Evolutionary conservation across 108 stramenopile species (phyloP).

Genomic region (Ochromonas danica): DNA sequence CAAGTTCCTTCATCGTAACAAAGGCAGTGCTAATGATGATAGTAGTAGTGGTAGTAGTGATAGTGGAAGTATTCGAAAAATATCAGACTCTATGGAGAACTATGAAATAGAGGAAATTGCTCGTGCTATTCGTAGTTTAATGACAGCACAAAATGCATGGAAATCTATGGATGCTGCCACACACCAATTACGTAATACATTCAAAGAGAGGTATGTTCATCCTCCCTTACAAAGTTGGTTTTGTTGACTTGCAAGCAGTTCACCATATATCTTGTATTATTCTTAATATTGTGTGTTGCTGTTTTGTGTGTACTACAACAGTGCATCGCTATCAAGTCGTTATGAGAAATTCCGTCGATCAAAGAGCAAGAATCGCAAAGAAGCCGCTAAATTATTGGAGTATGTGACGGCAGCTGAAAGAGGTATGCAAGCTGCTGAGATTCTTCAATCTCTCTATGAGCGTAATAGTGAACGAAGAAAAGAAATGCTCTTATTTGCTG

Average conservation of each 20-base stretch:
- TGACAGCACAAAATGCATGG: background rate
- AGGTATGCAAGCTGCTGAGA: constrained; percentile 3
- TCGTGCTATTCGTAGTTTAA: background rate
- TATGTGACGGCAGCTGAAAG: background rate
- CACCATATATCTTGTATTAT: too few species aligned
- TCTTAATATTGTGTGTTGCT: too few species aligned
- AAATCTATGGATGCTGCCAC: constrained; percentile 23
- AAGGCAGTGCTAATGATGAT: too few species aligned
- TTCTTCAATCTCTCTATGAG: background rate
- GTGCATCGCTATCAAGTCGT: background rate
- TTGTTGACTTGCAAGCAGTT: too few species aligned
- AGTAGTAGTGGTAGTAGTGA: too few species aligned
- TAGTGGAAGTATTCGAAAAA: too few species aligned
- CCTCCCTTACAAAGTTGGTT: background rate
- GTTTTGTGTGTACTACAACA: background rate
- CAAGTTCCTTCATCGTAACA: too few species aligned
- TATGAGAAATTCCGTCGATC: background rate
- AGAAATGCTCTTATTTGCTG: background rate
- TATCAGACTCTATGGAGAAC: too few species aligned
- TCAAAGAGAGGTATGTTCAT: background rate
- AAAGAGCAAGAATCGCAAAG: background rate
- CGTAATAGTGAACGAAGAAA: background rate
- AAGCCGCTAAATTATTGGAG: constrained; percentile 2
- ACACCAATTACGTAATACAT: constrained; percentile 3
- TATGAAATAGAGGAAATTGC: background rate